These are phyloP conservation scores for Symbiodinium natans DNA, from an alignment of 73 alveolate species.

Conservation along the genomic window DNA sequence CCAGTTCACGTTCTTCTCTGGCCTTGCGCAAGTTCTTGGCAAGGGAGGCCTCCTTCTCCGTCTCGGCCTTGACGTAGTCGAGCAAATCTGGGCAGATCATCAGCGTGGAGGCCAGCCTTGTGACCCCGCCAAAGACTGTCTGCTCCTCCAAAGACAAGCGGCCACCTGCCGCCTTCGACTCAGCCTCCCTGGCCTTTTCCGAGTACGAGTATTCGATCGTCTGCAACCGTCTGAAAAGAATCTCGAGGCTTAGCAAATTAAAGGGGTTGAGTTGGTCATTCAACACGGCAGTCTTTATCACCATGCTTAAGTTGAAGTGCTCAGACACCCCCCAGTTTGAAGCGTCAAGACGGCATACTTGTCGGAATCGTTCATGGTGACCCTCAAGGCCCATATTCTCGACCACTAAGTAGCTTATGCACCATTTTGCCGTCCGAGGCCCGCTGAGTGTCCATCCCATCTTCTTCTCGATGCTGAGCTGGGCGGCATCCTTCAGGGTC, in stretches of 20 bases:
- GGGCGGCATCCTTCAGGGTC: background rate
- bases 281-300: background rate
- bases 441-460: background rate
- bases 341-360: background rate
- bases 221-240: constrained; percentile 3
- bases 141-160: constrained; percentile 14
- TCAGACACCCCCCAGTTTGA: background rate
- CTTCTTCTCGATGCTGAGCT: background rate
- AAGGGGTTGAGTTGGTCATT: background rate
- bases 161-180: background rate
- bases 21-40: constrained; percentile 41
- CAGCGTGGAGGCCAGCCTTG: background rate
- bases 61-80: constrained; percentile 23
- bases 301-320: background rate
- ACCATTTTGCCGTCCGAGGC: constrained; percentile 25
- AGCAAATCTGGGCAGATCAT: constrained; percentile 17
- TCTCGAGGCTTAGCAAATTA: background rate
- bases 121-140: constrained; percentile 4
- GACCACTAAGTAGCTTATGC: background rate
- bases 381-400: constrained; percentile 23
- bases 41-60: constrained; percentile 23
- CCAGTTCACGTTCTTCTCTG: constrained; percentile 34
- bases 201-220: background rate
- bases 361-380: constrained; percentile 13
- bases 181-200: constrained; percentile 26